phyloP scores from a whole-genome alignment of 371 early-diverging fungal species.

The Neoconidiobolus thromboides region DNA sequence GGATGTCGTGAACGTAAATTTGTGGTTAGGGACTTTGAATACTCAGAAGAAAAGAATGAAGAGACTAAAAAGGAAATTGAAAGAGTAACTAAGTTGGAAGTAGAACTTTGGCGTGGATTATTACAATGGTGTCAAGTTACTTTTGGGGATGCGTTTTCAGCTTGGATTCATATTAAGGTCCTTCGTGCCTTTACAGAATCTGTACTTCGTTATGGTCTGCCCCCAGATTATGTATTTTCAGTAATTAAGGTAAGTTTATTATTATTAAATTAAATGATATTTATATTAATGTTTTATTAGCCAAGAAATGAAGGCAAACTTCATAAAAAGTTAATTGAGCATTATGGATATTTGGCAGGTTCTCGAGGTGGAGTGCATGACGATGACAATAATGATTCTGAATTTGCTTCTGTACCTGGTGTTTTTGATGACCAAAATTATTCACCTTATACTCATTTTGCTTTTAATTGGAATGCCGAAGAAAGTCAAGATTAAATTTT shows the following conservation, averaged over 20 bases:
- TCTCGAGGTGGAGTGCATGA: neutral
- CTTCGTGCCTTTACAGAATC: conserved; percentile 88
- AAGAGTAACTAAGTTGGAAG: conserved; percentile 48
- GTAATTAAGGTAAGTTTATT: conserved; percentile 37
- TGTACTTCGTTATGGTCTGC: conserved; percentile 90
- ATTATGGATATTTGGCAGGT: neutral
- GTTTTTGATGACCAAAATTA: conserved; percentile 3
- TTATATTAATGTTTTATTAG: neutral
- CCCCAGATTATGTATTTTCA: conserved; percentile 81
- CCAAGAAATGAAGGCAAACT: conserved; percentile 8
- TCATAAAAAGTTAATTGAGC: neutral
- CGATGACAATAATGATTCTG: neutral
- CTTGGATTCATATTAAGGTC: conserved; percentile 86
- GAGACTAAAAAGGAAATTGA: conserved; percentile 51
- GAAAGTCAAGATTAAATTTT: neutral
- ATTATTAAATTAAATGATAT: conserved; percentile 8
- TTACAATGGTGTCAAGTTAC: conserved; percentile 45
- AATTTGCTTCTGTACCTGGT: neutral
- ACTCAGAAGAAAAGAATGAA: conserved; percentile 54
- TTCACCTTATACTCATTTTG: neutral
- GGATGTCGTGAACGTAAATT: conserved; percentile 82
- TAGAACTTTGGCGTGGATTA: conserved; percentile 36
- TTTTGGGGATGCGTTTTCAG: conserved; percentile 78
- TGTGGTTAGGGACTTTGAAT: conserved; percentile 83
- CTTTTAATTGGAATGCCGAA: neutral